Evolutionary conservation across 371 early-diverging fungal genomes (phyloP), one percentile per base, ranked within the genome.

Genomic region (Mucor circinelloides): DNA sequence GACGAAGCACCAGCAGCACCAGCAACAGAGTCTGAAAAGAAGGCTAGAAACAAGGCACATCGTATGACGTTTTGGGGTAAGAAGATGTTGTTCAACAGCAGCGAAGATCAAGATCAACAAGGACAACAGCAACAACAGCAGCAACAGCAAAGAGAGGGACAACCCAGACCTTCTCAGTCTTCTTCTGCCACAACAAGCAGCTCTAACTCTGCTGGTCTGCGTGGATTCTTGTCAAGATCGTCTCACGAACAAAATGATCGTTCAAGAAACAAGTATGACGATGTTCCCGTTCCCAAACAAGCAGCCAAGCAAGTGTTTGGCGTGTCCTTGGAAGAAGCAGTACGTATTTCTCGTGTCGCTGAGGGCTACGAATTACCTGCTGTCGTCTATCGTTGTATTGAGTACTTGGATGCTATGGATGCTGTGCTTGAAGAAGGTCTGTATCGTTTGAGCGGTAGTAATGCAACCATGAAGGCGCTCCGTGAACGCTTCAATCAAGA

Each of bases 301-400:
- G 48, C 66, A 17, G 36, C 68, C 28, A 84, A 80, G 9, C 86
- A 86, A 8, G 88, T 93, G 4, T 77, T 77, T 66, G 75, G 75
- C 10, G 75, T 77, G 0, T 55, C 75, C 1, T 68, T 77, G 8
- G 75, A 74, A 40, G 68, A 70, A 58, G 78, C 78, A 0, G 74
- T 77, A 2, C 68, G 68, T 30, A 70, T 72, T 6, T 74, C 78
- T 5, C 64, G 75, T 17, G 65, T 74, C 0, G 27, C 63, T n/a
- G 72, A 72, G 46, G 68, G 68, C 0, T 74, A 69, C 40, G 78
- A 77, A 31, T 68, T 94, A 30, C 94, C 94, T 8, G 87, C 94
- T 0, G 83, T 94, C 19, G 89, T 94, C 4, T 94, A 86, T 73
- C 84, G 94, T 25, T 92, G 93, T 68, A 91, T 94, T 65, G 94